A percentile compares a stretch with the other conserved stretches of the same genome.
Evolutionary conservation across 2,329 filamentous ascomycete genomes (phyloP).

Genomic region (Dactylonectria macrodidyma): DNA sequence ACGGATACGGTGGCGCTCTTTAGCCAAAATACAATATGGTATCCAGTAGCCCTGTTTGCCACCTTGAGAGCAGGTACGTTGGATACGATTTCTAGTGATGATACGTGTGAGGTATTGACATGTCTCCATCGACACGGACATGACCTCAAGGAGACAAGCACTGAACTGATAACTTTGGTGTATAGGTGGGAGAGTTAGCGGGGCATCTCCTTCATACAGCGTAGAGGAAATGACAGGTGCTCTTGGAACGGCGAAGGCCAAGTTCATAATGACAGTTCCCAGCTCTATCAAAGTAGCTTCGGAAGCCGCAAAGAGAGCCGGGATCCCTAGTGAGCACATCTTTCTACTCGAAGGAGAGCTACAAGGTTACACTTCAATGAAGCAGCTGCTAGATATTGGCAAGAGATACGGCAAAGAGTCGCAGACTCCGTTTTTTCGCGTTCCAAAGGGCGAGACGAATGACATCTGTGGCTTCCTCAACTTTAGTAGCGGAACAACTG

Average conservation of each 20-base stretch:
- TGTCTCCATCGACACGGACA: too few relatives aligned
- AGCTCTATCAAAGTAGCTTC: neutral
- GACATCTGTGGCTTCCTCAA: slow-evolving; percentile 36
- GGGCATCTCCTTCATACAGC: slow-evolving; percentile 31
- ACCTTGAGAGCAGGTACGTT: slow-evolving; percentile 20
- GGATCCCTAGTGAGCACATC: slow-evolving; percentile 10
- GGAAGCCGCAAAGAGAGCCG: slow-evolving; percentile 8
- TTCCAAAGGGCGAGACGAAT: slow-evolving; percentile 20
- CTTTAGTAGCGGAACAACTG: slow-evolving; percentile 45
- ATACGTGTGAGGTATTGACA: neutral
- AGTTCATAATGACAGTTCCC: slow-evolving; percentile 21
- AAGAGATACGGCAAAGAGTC: neutral
- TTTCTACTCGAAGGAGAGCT: slow-evolving; percentile 13
- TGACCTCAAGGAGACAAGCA: too few relatives aligned
- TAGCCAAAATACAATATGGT: slow-evolving; percentile 26
- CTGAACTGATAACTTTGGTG: too few relatives aligned
- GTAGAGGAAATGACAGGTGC: slow-evolving; percentile 22
- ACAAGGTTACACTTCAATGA: neutral
- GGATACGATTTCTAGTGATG: neutral
- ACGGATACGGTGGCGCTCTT: slow-evolving; percentile 19
- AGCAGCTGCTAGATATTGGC: slow-evolving; percentile 9
- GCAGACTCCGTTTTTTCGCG: neutral
- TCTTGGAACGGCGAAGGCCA: slow-evolving; percentile 23
- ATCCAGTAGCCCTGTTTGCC: slow-evolving; percentile 29
- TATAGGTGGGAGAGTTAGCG: slow-evolving; percentile 9